Percentiles rank a stretch among this genome's conserved stretches.
Evolutionary conservation across 495 filamentous ascomycete species (phyloP).

Genomic region (Aspergillus sparsus): DNA sequence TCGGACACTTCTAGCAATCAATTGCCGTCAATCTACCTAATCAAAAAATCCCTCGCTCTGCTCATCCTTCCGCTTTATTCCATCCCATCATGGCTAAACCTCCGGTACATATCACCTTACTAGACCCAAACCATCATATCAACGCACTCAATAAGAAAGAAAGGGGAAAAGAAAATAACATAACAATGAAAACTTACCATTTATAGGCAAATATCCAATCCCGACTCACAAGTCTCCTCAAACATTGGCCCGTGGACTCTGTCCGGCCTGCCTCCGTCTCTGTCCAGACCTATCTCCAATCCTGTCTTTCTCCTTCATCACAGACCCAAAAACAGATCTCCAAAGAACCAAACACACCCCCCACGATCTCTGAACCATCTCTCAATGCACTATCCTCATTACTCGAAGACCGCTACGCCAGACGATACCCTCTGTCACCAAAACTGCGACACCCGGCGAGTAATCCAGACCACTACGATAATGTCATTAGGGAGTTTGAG

Average conservation of each 20-base stretch:
- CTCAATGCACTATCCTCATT: constrained; percentile 75
- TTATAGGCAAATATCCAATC: constrained; percentile 53
- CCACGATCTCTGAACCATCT: constrained; percentile 55
- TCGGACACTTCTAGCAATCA: background rate
- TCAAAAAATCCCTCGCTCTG: background rate
- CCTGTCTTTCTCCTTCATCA: constrained; percentile 52
- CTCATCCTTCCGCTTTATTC: background rate
- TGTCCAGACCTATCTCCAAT: constrained; percentile 68
- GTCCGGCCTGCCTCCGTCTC: constrained; percentile 74
- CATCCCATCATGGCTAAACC: constrained; percentile 33
- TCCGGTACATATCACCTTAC: constrained; percentile 23
- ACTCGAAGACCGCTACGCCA: constrained; percentile 70
- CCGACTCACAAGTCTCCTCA: constrained; percentile 56
- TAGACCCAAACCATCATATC: background rate
- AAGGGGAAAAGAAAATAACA: too few relatives aligned
- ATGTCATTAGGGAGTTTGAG: constrained; percentile 70
- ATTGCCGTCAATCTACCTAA: too few relatives aligned
- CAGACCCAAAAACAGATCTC: constrained; percentile 18
- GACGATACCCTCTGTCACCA: constrained; percentile 64
- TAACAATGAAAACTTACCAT: too few relatives aligned
- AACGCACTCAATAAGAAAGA: too few relatives aligned
- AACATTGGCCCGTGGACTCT: constrained; percentile 74
- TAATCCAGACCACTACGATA: constrained; percentile 75
- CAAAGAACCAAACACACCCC: constrained; percentile 23
- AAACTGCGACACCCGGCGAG: constrained; percentile 66